Base-by-base conservation (phyloP, 2,329 filamentous ascomycete genomes). In the Thielaviopsis musarum region DNA sequence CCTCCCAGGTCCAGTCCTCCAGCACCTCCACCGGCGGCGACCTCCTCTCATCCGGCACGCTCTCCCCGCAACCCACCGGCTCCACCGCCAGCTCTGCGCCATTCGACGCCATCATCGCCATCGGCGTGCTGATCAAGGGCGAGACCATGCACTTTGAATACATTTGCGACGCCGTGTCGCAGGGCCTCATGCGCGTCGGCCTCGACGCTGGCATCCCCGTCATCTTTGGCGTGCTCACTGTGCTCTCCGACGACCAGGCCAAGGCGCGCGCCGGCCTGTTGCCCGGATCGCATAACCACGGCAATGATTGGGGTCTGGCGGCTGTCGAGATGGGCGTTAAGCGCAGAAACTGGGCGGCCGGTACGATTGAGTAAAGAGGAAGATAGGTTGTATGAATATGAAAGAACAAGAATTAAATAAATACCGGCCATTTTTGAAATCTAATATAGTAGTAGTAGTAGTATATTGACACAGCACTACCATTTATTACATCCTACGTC, bases 81-180 rank as follows among this genome's bases (percentile, higher is more conserved):
- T 67, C 73, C 2, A 65, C 72, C 2, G 69, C 71, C n/a, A 67
- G 75, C 63, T 73, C 79, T 61, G 73, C 76, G 59, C 82, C 89
- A 21, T 97, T 97, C 67, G 91, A 97, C 69, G 93, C 93, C 63
- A 83, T 98, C 64, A 91, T 98, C 65, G 90, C 93, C 58, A 87
- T 98, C 65, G 93, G 93, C 59, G 91, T 95, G 60, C 81, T 98
- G 62, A 96, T 98, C 75, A 98, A 98, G 77, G 93, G 93, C 70
- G 88, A 95, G 73, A 97, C 93, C 6, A 96, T 96, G 90, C 93
- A 98, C 74, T 98, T 98, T 68, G 93, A 98, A 74, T 97, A 98
- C 75, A 98, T 98, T 67, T 81, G 91, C 51, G 93, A 97, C 64
- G 82, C 88, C 49, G 90, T 94, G 6, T 89, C 84, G 61, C 88